Evolutionary conservation across 148 eudicot genomes (phyloP), one percentile per base, ranked within the genome.

Genomic region (Rhododendron vialii): DNA sequence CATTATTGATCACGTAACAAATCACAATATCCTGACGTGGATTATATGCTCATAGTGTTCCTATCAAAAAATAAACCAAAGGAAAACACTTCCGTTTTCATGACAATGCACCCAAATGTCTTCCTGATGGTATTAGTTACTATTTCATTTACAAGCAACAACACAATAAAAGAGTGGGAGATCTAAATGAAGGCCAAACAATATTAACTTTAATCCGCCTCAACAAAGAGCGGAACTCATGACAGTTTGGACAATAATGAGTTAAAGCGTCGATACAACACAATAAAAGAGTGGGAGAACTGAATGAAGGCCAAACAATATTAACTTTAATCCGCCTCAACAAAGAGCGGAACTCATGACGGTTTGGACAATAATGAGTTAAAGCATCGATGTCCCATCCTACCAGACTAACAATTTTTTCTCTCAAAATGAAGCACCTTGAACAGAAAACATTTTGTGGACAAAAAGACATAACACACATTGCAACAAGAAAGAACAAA

Each of bases 401-500:
- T 26, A 79, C 30, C 36, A 48, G 35, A 79, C 15, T 5, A 26
- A 3, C 1, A 1, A 36, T 20, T 78, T 1, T 79, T 26, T 1
- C 47, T 30, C 22, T 3, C 13, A n/a, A 53, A 53, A 79, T n/a
- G 18, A 24, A n/a, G 9, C 26, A 3, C 55, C 53, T 43, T 22
- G 41, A 43, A 78, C 26, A 24, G 7, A 79, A 12, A 80, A 20
- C 59, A 47, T 50, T n/a, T 3, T 50, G 36, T 2, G 36, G 53
- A 78, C 17, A 78, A 51, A 30, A 82, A 83, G 79, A 63, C 48
- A 43, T 50, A 48, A 30, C 50, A 36, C 1, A 45, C 36, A 69
- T 41, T 50, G 63, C 75, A 74, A 51, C 41, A 83, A 87, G 33
- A 38, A 33, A 87, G 61, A 85, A 43, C 47, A 53, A 57, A 48